These are phyloP conservation scores for Daldinia sp. DNA, from an alignment of 2,329 filamentous ascomycete species.

Conservation along the genomic window DNA sequence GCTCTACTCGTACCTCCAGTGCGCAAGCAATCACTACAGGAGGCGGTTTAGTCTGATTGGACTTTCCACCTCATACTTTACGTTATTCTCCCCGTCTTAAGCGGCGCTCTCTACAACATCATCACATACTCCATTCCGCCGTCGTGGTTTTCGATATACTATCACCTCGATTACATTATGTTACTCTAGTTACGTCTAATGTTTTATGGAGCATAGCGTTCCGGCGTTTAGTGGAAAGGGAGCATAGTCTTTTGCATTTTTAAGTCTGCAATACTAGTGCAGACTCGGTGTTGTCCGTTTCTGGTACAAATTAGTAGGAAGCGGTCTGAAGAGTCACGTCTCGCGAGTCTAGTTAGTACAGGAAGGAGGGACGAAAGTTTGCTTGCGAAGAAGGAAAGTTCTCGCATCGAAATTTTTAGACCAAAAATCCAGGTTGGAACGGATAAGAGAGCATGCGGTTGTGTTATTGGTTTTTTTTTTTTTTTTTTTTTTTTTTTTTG, in stretches of 20 bases:
- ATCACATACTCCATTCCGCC: constrained; percentile 24
- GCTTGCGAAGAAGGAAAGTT: constrained; percentile 32
- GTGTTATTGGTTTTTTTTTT: constrained; percentile 11
- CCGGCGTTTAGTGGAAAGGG: constrained; percentile 43
- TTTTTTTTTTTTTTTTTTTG: too few relatives aligned
- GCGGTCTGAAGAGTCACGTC: constrained; percentile 11
- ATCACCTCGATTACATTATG: constrained; percentile 39
- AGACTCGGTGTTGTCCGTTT: constrained; percentile 9
- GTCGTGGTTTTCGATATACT: constrained; percentile 30
- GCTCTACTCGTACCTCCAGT: constrained; percentile 49
- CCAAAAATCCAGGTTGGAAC: constrained; percentile 29
- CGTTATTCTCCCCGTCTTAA: constrained; percentile 20
- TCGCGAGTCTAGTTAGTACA: constrained; percentile 9
- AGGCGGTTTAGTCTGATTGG: constrained; percentile 57
- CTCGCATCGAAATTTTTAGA: constrained; percentile 31
- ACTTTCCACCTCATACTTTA: constrained; percentile 13
- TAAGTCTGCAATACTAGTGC: constrained; percentile 17
- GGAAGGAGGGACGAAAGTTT: constrained; percentile 13
- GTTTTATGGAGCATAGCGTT: constrained; percentile 47
- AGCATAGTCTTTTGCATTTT: constrained; percentile 38
- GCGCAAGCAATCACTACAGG: constrained; percentile 63
- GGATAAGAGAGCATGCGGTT: constrained; percentile 25
- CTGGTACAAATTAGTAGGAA: constrained; percentile 4
- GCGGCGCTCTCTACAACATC: constrained; percentile 26
- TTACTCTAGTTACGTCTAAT: constrained; percentile 41